phyloP scores from a whole-genome alignment of 352 stramenopile genomes.

The Phytophthora sojae region DNA sequence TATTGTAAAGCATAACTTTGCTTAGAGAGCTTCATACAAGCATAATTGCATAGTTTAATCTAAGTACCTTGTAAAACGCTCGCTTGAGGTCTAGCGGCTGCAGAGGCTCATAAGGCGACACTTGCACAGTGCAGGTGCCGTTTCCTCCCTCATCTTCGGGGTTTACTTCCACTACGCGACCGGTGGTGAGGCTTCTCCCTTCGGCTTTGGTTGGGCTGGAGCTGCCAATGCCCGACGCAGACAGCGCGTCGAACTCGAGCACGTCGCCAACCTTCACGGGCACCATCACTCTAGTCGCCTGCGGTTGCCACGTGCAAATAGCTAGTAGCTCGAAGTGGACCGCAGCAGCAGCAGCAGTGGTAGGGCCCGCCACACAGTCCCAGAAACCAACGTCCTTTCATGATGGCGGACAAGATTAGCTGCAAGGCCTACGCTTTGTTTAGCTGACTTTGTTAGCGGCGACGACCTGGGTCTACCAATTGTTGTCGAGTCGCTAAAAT shows the following conservation, averaged over 20 bases:
- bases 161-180: conserved; percentile 47
- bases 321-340: neutral
- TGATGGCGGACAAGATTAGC: conserved; percentile 1
- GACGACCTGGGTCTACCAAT: no score
- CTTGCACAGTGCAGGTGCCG: conserved; percentile 44
- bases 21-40: no score
- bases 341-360: neutral
- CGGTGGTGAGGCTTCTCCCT: conserved; percentile 19
- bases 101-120: conserved; percentile 54
- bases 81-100: conserved; percentile 40
- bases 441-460: neutral
- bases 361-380: neutral
- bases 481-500: neutral
- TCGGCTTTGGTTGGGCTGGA: conserved; percentile 6
- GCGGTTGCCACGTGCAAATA: neutral
- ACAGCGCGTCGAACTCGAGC: conserved; percentile 48
- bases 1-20: conserved; percentile 1
- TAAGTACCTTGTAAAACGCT: conserved; percentile 44
- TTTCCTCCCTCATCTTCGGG: conserved; percentile 2
- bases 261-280: conserved; percentile 52
- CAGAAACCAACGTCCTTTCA: conserved; percentile 16
- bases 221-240: neutral
- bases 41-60: no score
- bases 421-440: neutral
- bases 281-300: conserved; percentile 11